Percentiles rank a stretch among this genome's conserved stretches.
phyloP scores from a whole-genome alignment of 352 stramenopile genomes.

The Globisporangium iwayamae region DNA sequence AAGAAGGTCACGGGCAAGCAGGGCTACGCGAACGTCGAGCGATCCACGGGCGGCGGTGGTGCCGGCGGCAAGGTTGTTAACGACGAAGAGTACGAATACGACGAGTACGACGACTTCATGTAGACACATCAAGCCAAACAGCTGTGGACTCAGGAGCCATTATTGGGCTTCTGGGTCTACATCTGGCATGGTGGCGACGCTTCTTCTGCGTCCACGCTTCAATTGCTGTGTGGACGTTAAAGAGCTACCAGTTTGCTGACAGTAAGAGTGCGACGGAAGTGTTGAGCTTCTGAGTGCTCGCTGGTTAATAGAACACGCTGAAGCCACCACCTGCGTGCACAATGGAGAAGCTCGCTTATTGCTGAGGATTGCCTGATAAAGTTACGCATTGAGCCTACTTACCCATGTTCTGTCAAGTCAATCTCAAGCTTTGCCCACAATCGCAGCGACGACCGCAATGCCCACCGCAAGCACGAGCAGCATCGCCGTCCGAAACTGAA shows the following conservation, averaged over 20 bases:
- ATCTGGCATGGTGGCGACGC: background rate
- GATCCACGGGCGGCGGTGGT: conserved; percentile 35
- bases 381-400: too few relatives aligned
- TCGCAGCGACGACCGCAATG: background rate
- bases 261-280: background rate
- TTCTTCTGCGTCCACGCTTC: background rate
- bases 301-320: background rate
- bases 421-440: background rate
- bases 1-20: conserved; percentile 80
- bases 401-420: too few relatives aligned
- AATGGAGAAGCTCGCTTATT: background rate
- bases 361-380: too few relatives aligned
- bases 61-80: conserved; percentile 31
- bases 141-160: background rate
- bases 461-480: background rate
- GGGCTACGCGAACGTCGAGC: conserved; percentile 81
- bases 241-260: too few relatives aligned
- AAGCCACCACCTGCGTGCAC: background rate
- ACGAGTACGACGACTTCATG: conserved; percentile 88
- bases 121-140: conserved; percentile 25
- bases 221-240: too few relatives aligned
- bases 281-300: background rate
- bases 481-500: background rate
- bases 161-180: background rate
- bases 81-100: conserved; percentile 60